Conservation (phyloP, 495 filamentous ascomycete species). For the Bacidia gigantensis region DNA sequence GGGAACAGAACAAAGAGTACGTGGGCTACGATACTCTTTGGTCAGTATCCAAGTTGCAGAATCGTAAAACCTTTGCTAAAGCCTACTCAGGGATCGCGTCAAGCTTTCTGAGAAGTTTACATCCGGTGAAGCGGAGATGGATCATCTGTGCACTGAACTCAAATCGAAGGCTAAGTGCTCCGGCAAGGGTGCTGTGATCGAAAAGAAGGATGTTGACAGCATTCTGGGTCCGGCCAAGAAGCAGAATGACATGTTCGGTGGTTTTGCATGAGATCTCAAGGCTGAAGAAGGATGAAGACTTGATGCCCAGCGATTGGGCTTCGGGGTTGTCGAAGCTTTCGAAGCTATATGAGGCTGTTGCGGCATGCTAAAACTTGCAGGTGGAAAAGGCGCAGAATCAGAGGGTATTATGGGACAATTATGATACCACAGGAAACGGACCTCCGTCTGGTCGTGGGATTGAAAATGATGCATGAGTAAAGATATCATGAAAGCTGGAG, state of each 20-base stretch:
- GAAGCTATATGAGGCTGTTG: no score
- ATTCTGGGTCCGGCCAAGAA: constrained; percentile 46
- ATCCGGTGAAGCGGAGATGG: constrained; percentile 81
- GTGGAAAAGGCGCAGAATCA: no score
- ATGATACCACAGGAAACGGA: background rate
- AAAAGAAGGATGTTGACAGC: constrained; percentile 73
- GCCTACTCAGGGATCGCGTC: constrained; percentile 65
- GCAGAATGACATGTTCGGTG: constrained; percentile 4
- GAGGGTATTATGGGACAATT: no score
- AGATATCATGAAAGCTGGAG: no score
- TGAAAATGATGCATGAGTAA: no score
- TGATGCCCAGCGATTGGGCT: background rate
- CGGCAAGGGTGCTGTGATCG: constrained; percentile 81
- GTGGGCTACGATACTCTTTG: constrained; percentile 84
- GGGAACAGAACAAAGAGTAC: constrained; percentile 49
- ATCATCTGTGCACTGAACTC: constrained; percentile 84
- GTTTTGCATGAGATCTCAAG: background rate
- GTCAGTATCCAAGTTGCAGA: constrained; percentile 31
- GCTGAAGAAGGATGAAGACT: background rate
- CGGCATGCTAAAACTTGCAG: no score
- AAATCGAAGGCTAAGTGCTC: constrained; percentile 93
- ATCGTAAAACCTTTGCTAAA: constrained; percentile 16
- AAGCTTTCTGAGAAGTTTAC: constrained; percentile 77
- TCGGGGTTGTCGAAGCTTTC: no score
- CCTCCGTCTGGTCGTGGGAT: no score